Evolutionary conservation across 176 grass and related monocot species (phyloP).

Genomic region (Eragrostis curvula): DNA sequence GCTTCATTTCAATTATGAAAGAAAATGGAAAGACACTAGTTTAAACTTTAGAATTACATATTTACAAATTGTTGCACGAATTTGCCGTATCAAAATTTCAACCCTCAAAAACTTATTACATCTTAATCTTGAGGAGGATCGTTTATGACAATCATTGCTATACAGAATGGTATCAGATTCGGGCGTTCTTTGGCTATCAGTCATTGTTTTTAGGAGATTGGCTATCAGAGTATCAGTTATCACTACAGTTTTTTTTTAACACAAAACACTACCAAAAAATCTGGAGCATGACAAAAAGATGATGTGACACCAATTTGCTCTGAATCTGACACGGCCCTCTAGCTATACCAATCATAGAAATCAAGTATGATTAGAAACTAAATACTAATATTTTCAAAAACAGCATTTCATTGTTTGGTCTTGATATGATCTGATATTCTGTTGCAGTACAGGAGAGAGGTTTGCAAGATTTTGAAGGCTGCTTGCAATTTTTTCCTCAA

Average conservation of each 20-base stretch:
- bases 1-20: constrained; percentile 15
- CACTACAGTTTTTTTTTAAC: background rate
- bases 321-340: constrained; percentile 15
- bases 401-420: constrained; percentile 35
- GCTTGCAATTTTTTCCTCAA: constrained; percentile 60
- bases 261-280: background rate
- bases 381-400: constrained; percentile 33
- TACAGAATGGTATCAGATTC: constrained; percentile 12
- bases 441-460: constrained; percentile 86
- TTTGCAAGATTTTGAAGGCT: constrained; percentile 75
- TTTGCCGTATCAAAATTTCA: constrained; percentile 17
- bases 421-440: constrained; percentile 34
- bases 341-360: constrained; percentile 30
- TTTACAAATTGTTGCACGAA: background rate
- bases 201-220: background rate
- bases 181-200: background rate
- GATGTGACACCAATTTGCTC: constrained; percentile 22
- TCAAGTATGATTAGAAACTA: background rate
- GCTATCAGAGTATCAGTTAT: background rate
- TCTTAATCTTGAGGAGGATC: constrained; percentile 15
- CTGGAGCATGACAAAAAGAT: constrained; percentile 24
- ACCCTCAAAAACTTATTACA: constrained; percentile 21
- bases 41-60: constrained; percentile 20
- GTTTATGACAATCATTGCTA: constrained; percentile 7
- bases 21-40: constrained; percentile 13